Evolutionary conservation across 345 rosid species (phyloP).

Genomic region (Melastoma malabathricum): DNA sequence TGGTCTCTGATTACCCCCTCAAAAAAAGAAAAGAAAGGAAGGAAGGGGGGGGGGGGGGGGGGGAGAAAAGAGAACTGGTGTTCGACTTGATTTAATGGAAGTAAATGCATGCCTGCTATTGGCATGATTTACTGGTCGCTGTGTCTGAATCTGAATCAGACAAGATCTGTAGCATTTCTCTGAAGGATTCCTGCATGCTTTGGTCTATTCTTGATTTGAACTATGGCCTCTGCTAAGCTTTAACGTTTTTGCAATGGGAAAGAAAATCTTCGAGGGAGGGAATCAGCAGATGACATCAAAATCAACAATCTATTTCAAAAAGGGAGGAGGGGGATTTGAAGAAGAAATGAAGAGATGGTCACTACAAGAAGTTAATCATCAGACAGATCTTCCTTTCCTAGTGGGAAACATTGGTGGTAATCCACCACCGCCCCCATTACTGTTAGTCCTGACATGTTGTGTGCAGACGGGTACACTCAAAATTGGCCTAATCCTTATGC

Average conservation of each 20-base stretch:
- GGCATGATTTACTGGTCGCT: too few species aligned
- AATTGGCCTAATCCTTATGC: constrained; percentile 15
- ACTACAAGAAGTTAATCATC: too few species aligned
- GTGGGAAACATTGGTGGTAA: constrained; percentile 14
- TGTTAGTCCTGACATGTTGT: neutral
- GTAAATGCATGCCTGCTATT: too few species aligned
- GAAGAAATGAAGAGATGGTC: neutral
- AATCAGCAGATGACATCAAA: neutral
- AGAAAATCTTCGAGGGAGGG: neutral
- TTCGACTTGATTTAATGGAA: too few species aligned
- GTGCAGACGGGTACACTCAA: constrained; percentile 14
- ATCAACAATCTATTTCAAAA: neutral
- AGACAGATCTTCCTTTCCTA: constrained; percentile 5
- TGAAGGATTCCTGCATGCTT: too few species aligned
- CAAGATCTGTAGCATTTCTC: too few species aligned
- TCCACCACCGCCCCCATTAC: constrained; percentile 1
- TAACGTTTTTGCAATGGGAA: neutral
- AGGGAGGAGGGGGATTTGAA: too few species aligned
- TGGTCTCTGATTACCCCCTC: constrained; percentile 1
- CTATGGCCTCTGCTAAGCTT: neutral
- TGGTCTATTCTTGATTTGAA: too few species aligned
- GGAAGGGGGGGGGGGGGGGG: too few species aligned
- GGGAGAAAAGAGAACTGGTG: too few species aligned
- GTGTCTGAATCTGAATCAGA: too few species aligned
- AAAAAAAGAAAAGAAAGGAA: neutral